Conservation (phyloP, 129 eudicot species). For the Tagetes erecta region DNA sequence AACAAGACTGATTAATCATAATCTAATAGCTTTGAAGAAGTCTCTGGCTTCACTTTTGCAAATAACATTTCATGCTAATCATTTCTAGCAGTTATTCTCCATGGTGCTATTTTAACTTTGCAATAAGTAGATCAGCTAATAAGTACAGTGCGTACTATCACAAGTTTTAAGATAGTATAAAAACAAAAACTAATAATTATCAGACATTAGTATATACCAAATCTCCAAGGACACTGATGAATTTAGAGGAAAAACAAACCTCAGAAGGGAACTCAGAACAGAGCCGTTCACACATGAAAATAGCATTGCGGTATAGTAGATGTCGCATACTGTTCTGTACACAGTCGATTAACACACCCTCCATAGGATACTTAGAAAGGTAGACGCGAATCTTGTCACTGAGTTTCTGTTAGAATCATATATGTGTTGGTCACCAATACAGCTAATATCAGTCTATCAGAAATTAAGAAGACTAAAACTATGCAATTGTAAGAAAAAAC, state of each 20-base stretch:
- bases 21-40: conserved; percentile 13
- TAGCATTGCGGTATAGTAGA: conserved; percentile 69
- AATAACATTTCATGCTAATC: neutral
- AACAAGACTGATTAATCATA: conserved; percentile 9
- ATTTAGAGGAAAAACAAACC: conserved; percentile 34
- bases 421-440: neutral
- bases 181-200: neutral
- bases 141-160: conserved; percentile 10
- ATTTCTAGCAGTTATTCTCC: neutral
- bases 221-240: neutral
- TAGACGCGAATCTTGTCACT: conserved; percentile 5
- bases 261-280: conserved; percentile 94
- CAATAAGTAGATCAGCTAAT: conserved; percentile 1
- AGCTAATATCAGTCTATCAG: neutral
- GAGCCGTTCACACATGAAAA: conserved; percentile 91
- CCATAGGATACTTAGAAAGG: conserved; percentile 49
- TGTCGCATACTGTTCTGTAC: conserved; percentile 71
- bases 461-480: neutral
- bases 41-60: neutral
- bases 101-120: neutral
- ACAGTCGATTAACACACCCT: conserved; percentile 62
- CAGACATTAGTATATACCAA: neutral
- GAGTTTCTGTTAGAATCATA: neutral
- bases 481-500: neutral
- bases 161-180: neutral